Conservation (phyloP, 2,329 filamentous ascomycete genomes). For the Monilinia fructicola region DNA sequence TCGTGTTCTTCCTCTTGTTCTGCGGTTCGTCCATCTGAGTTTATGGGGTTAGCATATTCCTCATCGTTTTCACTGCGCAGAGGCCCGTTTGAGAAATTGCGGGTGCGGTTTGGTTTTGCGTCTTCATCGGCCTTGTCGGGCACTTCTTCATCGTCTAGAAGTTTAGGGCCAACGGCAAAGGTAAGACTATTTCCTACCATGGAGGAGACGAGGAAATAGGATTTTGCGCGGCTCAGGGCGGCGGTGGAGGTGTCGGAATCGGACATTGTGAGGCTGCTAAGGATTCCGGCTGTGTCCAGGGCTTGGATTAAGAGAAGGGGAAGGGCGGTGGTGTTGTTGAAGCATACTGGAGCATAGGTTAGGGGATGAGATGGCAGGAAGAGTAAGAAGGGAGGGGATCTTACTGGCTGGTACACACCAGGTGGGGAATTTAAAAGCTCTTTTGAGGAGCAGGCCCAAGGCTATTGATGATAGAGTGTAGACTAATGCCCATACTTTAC, state of each 20-base stretch:
- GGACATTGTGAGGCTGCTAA: conserved; percentile 48
- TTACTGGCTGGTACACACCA: conserved; percentile 49
- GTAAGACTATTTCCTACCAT: conserved; percentile 63
- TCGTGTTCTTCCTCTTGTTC: conserved; percentile 33
- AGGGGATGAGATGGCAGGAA: neutral
- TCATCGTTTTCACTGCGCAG: conserved; percentile 30
- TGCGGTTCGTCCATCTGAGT: conserved; percentile 34
- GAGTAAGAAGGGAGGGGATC: conserved; percentile 33
- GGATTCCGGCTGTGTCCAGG: conserved; percentile 49
- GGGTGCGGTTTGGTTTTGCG: neutral
- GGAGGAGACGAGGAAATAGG: conserved; percentile 60
- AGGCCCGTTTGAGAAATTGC: conserved; percentile 1
- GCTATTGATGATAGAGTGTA: conserved; percentile 46
- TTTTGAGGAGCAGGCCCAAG: conserved; percentile 44
- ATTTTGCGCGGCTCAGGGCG: conserved; percentile 59
- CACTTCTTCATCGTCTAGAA: conserved; percentile 50
- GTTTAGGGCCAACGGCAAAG: conserved; percentile 60
- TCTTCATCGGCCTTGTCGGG: conserved; percentile 40
- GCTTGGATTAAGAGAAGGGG: conserved; percentile 48
- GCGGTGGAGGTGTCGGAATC: conserved; percentile 46
- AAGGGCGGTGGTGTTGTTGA: conserved; percentile 52
- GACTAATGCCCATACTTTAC: conserved; percentile 44
- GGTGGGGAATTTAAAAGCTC: conserved; percentile 45
- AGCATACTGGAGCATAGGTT: neutral
- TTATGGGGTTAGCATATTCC: conserved; percentile 32